These are phyloP conservation scores for Tetrastigma voinierianum DNA, from an alignment of 164 flowering plant species.

Conservation along the genomic window DNA sequence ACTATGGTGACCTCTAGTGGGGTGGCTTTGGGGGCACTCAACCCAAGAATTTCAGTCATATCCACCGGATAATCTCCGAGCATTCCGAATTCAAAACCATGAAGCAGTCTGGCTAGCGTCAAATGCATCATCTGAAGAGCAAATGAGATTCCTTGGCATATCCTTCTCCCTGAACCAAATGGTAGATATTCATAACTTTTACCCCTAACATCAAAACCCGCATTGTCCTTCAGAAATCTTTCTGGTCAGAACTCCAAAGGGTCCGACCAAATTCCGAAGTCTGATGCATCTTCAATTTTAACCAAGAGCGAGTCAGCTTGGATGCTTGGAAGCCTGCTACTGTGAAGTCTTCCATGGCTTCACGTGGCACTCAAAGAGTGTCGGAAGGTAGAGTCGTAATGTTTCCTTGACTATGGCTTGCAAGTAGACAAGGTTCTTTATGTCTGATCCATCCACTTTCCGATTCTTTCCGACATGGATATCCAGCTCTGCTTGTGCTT, in stretches of 20 bases:
- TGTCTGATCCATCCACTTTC: slow-evolving; percentile 29
- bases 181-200: slow-evolving; percentile 23
- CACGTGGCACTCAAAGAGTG: slow-evolving; percentile 21
- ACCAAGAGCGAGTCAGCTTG: slow-evolving; percentile 32
- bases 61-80: slow-evolving; percentile 11
- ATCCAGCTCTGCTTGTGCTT: slow-evolving; percentile 26
- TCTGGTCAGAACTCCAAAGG: slow-evolving; percentile 36
- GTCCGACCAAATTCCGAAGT: slow-evolving; percentile 30
- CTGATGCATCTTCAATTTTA: slow-evolving; percentile 37
- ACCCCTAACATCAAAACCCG: slow-evolving; percentile 17
- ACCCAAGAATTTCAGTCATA: slow-evolving; percentile 21
- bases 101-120: slow-evolving; percentile 30
- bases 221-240: slow-evolving; percentile 24
- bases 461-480: slow-evolving; percentile 21
- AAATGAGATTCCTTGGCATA: slow-evolving; percentile 24
- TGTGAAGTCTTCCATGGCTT: slow-evolving; percentile 21
- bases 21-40: slow-evolving; percentile 17
- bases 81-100: slow-evolving; percentile 21
- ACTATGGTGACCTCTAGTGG: slow-evolving; percentile 21
- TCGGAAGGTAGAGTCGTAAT: too few relatives aligned
- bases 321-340: slow-evolving; percentile 27
- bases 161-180: slow-evolving; percentile 30
- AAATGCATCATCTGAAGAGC: slow-evolving; percentile 19
- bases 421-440: slow-evolving; percentile 26
- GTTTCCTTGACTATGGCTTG: slow-evolving; percentile 31